These are phyloP conservation scores for Pestalotiopsis sp. DNA, from an alignment of 2,329 filamentous ascomycete genomes.

Conservation along the genomic window DNA sequence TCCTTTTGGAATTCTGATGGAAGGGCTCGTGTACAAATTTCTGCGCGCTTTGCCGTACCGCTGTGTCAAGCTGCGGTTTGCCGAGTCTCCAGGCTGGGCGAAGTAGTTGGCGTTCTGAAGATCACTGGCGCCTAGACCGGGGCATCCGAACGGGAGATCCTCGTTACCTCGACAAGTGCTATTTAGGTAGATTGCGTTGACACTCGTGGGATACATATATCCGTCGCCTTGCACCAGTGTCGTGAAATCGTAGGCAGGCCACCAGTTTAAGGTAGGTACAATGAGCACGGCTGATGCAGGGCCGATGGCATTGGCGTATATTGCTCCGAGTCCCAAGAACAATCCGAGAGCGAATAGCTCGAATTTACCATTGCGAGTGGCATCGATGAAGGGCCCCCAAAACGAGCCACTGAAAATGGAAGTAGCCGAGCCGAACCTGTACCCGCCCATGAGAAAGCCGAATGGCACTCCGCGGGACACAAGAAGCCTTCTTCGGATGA, in stretches of 20 bases:
- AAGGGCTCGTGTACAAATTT: neutral
- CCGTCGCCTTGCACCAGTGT: neutral
- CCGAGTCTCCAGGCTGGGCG: neutral
- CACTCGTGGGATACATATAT: no score
- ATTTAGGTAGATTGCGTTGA: no score
- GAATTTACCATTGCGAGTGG: neutral
- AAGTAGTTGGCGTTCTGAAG: neutral
- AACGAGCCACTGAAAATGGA: constrained; percentile 12
- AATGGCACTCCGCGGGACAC: constrained; percentile 1
- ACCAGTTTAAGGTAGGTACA: constrained; percentile 5
- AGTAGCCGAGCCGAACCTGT: neutral
- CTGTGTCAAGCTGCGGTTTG: neutral
- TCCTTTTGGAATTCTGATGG: no score
- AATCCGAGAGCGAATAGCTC: neutral
- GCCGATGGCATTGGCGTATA: constrained; percentile 11
- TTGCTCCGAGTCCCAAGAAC: neutral
- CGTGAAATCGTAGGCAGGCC: neutral
- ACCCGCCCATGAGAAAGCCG: constrained; percentile 5
- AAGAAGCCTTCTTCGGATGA: constrained; percentile 3
- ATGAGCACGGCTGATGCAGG: constrained; percentile 2
- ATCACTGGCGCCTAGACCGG: neutral
- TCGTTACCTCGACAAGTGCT: no score
- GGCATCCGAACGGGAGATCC: neutral
- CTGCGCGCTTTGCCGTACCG: neutral
- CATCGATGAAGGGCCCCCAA: neutral